Conservation (phyloP, 768 basidiomycete species). For the Rhodosporidiobolus odoratus region DNA sequence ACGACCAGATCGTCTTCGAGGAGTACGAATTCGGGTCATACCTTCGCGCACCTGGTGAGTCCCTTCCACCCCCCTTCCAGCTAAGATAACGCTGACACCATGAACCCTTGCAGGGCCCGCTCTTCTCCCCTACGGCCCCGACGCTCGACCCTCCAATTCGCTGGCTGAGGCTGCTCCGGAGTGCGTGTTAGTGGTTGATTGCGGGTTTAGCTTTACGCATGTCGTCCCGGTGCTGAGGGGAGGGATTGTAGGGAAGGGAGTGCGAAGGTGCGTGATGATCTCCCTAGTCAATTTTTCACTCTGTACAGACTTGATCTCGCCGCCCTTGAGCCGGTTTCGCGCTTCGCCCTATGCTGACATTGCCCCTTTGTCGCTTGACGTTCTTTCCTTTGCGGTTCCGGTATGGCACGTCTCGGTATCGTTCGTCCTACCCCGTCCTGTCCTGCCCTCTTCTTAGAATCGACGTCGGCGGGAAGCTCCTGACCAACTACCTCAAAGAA, state of each 20-base stretch:
- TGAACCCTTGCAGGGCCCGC: constrained; percentile 76
- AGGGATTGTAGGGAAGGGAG: constrained; percentile 68
- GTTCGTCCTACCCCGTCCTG: not conserved
- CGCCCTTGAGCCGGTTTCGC: not conserved
- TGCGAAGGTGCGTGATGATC: constrained; percentile 61
- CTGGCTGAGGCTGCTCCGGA: constrained; percentile 54
- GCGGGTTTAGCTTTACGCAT: constrained; percentile 92
- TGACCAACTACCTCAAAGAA: constrained; percentile 93
- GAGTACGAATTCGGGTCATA: constrained; percentile 89
- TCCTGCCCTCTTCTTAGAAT: constrained; percentile 54
- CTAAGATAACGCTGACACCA: no score
- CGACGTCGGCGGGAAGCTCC: constrained; percentile 88
- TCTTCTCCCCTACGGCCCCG: constrained; percentile 64
- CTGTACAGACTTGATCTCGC: not conserved
- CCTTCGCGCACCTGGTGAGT: constrained; percentile 72
- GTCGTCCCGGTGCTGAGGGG: constrained; percentile 75
- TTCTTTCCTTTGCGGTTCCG: not conserved
- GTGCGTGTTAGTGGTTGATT: constrained; percentile 76
- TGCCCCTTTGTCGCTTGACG: not conserved
- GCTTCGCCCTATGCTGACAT: no score
- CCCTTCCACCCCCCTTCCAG: constrained; percentile 14
- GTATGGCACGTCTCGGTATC: not conserved
- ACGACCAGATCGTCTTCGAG: constrained; percentile 93
- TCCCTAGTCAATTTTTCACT: no score
- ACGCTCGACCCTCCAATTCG: not conserved